Evolutionary conservation across 805 yeast genomes (phyloP), one percentile per base, ranked within the genome.

Genomic region (Pichia exigua): DNA sequence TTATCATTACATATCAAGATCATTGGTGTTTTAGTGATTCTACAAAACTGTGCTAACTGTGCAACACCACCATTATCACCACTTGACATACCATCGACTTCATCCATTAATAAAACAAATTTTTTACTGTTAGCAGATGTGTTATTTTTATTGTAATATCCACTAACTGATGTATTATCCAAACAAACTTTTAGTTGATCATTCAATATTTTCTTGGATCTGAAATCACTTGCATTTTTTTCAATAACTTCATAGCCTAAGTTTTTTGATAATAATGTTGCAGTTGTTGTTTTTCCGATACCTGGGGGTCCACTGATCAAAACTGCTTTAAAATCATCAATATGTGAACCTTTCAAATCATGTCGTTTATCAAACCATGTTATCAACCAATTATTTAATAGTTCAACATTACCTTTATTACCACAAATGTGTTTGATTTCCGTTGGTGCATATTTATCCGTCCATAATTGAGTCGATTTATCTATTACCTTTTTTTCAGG

Each of bases 31-130:
- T 82, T 77, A 0, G 98, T 90, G 47, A 82, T 83, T 43, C 85
- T 77, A 64, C 97, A 91, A 59, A 88, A 85, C 42, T 85, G 82
- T 0, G 97, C 89, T 67, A 94, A 75, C 54, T 90, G 95, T 24
- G 97, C 97, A 27, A 94, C 96, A 56, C 99, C 99, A 55, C 99
- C 99, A 60, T 94, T 84, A 68, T 94, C 99, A 57, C 99, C 99
- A 63, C 95, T 90, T 42, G 96, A 88, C 98, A 94, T 94, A 59
- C 99, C 99, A 67, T 94, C 99, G 30, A 94, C 98, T 71, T 94
- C 99, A 70, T 94, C 99, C 98, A 94, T 90, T 56, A 94, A 85
- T 45, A 94, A 74, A 50, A 90, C 88, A 59, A 92, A 82, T 54
- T 78, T 82, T 48, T 77, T 75, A 46, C 77, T 60, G 24, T 60